Conservation (phyloP, 176 grass and related monocot genomes). For the Eragrostis curvula region DNA sequence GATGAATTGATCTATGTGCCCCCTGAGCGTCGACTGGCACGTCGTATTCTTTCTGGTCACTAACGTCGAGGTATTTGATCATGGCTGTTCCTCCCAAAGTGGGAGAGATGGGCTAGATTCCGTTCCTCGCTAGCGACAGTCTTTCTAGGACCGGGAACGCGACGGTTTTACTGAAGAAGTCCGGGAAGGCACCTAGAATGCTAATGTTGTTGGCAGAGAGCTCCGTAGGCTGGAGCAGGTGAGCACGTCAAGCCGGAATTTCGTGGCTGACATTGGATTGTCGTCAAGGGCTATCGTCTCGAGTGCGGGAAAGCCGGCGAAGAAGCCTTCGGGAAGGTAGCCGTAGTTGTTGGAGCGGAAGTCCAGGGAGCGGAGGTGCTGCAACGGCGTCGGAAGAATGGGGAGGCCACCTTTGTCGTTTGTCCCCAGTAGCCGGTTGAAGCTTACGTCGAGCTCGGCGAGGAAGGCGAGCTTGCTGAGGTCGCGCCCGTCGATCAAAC, state of each 20-base stretch:
- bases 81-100: slow-evolving; percentile 12
- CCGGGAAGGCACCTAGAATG: fast-evolving
- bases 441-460: slow-evolving; percentile 18
- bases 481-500: neutral
- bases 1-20: slow-evolving; percentile 1
- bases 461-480: slow-evolving; percentile 17
- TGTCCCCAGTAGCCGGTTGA: neutral
- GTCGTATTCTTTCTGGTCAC: neutral
- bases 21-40: neutral
- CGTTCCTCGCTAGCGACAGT: slow-evolving; percentile 14
- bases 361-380: neutral
- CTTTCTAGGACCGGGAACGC: slow-evolving; percentile 26
- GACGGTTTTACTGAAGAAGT: slow-evolving; percentile 12
- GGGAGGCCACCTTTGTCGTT: neutral
- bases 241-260: neutral
- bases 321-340: neutral
- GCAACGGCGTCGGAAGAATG: slow-evolving; percentile 10
- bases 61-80: slow-evolving; percentile 8
- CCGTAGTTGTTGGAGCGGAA: neutral
- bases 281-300: slow-evolving; percentile 3
- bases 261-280: neutral
- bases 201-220: slow-evolving; percentile 15
- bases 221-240: slow-evolving; percentile 6
- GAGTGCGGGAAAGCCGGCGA: slow-evolving; percentile 17
- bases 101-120: fast-evolving